Conservation (phyloP, 805 yeast genomes). For the Nakazawaea wyomingensis region DNA sequence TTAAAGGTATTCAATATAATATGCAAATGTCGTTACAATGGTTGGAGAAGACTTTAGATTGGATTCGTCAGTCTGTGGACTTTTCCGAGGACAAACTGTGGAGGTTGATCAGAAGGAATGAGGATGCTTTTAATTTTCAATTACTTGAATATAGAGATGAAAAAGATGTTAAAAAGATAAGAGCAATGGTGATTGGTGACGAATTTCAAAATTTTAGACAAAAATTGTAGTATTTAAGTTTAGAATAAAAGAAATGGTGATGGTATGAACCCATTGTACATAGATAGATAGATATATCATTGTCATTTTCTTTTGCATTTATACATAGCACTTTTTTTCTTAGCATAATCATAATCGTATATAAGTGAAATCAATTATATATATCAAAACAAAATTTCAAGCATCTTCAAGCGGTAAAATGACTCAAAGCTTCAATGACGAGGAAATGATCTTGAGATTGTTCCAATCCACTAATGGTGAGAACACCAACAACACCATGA, state of each 20-base stretch:
- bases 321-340: too few species aligned
- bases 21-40: background rate
- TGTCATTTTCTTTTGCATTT: too few species aligned
- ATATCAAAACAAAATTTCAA: too few species aligned
- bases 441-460: conserved; percentile 51
- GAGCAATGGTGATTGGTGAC: background rate
- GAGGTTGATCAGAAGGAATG: background rate
- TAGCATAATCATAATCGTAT: too few species aligned
- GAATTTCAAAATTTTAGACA: background rate
- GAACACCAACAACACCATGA: conserved; percentile 35
- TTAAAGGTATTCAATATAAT: background rate
- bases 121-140: background rate
- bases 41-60: background rate
- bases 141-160: background rate
- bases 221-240: background rate
- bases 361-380: too few species aligned
- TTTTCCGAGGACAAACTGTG: background rate
- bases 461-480: conserved; percentile 52
- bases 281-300: too few species aligned
- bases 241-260: too few species aligned
- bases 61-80: background rate
- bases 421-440: conserved; percentile 29
- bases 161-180: background rate
- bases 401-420: background rate
- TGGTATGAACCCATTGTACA: too few species aligned